Conservation (phyloP, 306 rosid genomes). For the Fragaria iinumae region DNA sequence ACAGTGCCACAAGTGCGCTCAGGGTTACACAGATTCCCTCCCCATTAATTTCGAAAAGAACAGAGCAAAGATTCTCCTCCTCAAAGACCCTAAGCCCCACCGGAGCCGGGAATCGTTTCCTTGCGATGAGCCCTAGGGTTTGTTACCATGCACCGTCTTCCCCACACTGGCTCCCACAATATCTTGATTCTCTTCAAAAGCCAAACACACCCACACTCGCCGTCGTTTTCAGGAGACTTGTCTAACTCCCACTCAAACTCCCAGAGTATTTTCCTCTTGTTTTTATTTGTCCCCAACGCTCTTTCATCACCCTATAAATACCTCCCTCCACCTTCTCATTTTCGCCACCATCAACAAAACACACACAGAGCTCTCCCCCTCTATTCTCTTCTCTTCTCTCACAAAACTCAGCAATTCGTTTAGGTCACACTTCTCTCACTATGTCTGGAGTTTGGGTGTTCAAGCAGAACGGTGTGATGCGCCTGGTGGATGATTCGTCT, state of each 20-base stretch:
- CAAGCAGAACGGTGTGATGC: constrained; percentile 61
- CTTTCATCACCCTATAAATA: constrained; percentile 45
- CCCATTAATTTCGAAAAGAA: background rate
- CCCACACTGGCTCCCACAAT: constrained; percentile 51
- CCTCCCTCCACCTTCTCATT: constrained; percentile 29
- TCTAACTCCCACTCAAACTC: constrained; percentile 31
- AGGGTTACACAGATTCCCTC: background rate
- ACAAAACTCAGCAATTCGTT: background rate
- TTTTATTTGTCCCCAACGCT: constrained; percentile 34
- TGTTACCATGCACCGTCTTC: constrained; percentile 40
- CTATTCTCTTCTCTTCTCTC: background rate
- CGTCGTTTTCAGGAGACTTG: constrained; percentile 25
- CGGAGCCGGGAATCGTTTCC: background rate
- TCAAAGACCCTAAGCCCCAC: background rate
- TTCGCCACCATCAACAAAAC: constrained; percentile 27
- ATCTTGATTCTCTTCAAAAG: constrained; percentile 78
- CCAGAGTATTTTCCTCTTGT: constrained; percentile 51
- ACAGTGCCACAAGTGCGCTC: background rate
- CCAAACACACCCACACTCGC: constrained; percentile 33
- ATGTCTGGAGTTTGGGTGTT: constrained; percentile 96
- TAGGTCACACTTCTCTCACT: background rate
- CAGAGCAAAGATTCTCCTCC: background rate
- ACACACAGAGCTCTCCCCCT: background rate
- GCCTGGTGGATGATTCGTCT: constrained; percentile 58
- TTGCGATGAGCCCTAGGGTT: background rate